Conservation (phyloP, 371 early-diverging fungal genomes). For the Sporodiniella umbellata region DNA sequence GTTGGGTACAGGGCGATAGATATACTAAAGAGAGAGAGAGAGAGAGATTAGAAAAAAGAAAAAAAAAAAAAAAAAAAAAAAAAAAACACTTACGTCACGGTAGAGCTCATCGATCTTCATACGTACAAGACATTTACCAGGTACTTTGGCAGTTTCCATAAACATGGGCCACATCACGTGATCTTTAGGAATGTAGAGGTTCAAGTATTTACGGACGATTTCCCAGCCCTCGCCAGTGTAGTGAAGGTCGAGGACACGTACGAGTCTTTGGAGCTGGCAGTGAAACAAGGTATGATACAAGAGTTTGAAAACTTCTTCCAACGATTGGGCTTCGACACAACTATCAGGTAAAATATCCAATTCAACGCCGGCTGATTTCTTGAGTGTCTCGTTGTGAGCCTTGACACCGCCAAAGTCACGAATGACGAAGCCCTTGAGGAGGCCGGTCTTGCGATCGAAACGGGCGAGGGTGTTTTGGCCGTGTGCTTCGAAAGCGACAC, state of each 20-base stretch:
- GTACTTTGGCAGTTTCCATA: conserved; percentile 37
- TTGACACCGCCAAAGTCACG: conserved; percentile 79
- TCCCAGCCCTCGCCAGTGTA: conserved; percentile 67
- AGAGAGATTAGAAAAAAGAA: background rate
- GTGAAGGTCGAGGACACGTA: conserved; percentile 64
- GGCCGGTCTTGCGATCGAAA: conserved; percentile 52
- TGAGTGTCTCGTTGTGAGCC: conserved; percentile 56
- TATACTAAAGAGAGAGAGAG: too few relatives aligned
- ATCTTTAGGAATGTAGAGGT: conserved; percentile 39
- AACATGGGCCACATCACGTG: conserved; percentile 50
- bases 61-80: background rate
- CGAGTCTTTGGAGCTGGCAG: conserved; percentile 64
- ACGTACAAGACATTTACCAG: conserved; percentile 61
- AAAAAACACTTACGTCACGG: conserved; percentile 52
- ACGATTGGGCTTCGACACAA: conserved; percentile 49
- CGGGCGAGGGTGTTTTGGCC: conserved; percentile 68
- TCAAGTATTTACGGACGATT: conserved; percentile 51
- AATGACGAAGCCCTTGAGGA: conserved; percentile 62
- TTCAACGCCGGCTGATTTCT: conserved; percentile 35
- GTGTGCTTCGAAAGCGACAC: conserved; percentile 75
- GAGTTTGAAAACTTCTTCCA: conserved; percentile 59
- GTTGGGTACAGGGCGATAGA: conserved; percentile 65
- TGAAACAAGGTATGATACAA: conserved; percentile 72
- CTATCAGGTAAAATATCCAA: conserved; percentile 59
- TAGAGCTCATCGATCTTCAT: conserved; percentile 74